Percentiles rank a stretch among this genome's conserved stretches.
These are phyloP conservation scores for Sonneratia alba DNA, from an alignment of 345 rosid genomes.

Conservation along the genomic window DNA sequence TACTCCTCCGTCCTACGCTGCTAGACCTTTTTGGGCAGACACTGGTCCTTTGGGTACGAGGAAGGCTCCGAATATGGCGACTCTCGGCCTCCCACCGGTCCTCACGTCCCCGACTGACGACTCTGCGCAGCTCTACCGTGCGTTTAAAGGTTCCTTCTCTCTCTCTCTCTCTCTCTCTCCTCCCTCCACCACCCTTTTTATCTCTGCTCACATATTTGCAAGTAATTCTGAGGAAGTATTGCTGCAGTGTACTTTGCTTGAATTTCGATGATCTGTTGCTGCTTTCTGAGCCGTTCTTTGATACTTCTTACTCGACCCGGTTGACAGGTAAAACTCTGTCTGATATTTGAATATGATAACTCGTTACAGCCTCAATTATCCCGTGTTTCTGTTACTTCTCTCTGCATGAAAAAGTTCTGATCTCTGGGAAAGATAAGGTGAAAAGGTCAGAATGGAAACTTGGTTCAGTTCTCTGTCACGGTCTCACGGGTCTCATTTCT, in stretches of 20 bases:
- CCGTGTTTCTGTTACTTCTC: background rate
- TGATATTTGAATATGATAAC: no score
- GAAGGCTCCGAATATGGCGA: constrained; percentile 25
- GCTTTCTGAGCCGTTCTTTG: background rate
- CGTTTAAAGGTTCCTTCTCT: constrained; percentile 43
- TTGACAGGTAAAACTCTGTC: no score
- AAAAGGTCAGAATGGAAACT: background rate
- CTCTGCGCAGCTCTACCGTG: constrained; percentile 41
- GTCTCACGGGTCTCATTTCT: background rate
- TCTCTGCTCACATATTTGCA: background rate
- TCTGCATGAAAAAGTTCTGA: background rate
- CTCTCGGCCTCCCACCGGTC: constrained; percentile 35
- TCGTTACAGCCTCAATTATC: no score
- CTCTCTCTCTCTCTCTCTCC: background rate
- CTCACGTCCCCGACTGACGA: constrained; percentile 46
- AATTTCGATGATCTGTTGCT: background rate
- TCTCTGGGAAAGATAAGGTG: background rate
- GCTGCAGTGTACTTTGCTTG: background rate
- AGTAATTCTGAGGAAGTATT: background rate
- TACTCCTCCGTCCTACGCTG: no score
- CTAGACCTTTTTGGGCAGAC: no score
- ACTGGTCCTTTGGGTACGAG: background rate
- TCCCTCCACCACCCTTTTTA: background rate
- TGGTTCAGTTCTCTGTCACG: background rate
- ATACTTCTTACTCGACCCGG: no score